Evolutionary conservation across 192 early-diverging fungal species (phyloP).

Genomic region (Rhizoclosmatium globosum): DNA sequence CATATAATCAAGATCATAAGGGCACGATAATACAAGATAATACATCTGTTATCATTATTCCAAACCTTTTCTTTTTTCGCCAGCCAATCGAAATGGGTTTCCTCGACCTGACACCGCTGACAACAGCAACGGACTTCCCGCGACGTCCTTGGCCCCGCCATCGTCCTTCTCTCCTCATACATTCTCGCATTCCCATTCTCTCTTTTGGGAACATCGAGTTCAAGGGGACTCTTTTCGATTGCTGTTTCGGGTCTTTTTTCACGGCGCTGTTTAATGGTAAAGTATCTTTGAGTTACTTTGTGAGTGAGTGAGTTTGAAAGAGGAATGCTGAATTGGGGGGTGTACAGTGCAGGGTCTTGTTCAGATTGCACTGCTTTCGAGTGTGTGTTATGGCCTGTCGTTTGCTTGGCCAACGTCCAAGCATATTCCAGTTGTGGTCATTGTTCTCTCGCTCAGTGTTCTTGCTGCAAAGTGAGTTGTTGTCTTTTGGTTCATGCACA

Average conservation of each 20-base stretch:
- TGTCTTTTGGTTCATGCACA: not conserved
- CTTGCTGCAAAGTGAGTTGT: conserved; percentile 16
- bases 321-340: not conserved
- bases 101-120: not conserved
- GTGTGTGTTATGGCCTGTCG: conserved; percentile 11
- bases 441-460: conserved; percentile 6
- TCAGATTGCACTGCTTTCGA: conserved; percentile 15
- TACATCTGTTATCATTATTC: too few relatives aligned
- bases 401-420: not conserved
- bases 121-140: not conserved
- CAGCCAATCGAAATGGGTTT: not conserved
- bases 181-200: conserved; percentile 27
- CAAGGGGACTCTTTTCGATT: conserved; percentile 1
- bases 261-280: conserved; percentile 28
- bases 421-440: not conserved
- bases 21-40: too few relatives aligned
- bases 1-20: too few relatives aligned
- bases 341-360: conserved; percentile 25
- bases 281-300: too few relatives aligned
- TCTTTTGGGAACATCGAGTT: not conserved
- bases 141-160: conserved; percentile 24
- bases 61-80: too few relatives aligned
- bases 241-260: conserved; percentile 1
- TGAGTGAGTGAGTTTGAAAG: not conserved
- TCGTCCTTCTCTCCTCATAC: conserved; percentile 19